Evolutionary conservation across 2,329 filamentous ascomycete genomes (phyloP), one percentile per base, ranked within the genome.

Genomic region (Talaromyces amestolkiae): DNA sequence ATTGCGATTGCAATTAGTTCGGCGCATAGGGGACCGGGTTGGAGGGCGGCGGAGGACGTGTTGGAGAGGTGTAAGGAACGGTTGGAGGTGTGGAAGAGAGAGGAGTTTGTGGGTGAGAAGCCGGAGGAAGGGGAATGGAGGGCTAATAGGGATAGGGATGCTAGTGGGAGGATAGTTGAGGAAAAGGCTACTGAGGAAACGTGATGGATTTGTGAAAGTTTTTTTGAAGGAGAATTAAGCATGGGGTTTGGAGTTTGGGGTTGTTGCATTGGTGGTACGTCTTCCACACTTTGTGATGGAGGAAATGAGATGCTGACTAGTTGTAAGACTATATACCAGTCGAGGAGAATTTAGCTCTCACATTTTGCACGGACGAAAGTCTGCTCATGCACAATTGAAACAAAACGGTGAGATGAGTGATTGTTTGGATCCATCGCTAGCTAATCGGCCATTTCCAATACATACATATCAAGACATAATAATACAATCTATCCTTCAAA

Each of bases 81-180:
- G 69, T 92, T 92, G n/a, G 95, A 99, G 81, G 89, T 99, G 49
- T 97, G 94, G 94, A 97, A 97, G 80, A 83, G 88, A 69, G 94
- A 98, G 80, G 90, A 92, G 76, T 97, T 97, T 82, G 87, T 85
- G 54, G 89, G 86, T 1, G 89, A 88, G 24, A 47, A 71, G 22
- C 89, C 90, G 68, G 91, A 89, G 17, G 83, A 72, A n/a, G 77
- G 85, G 7, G 85, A 95, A 53, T 97, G 93, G 93, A 89, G 92
- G 79, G 92, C 91, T 67, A 97, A 97, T 79, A 81, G 89, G 69
- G 93, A 96, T 78, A 91, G 90, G 10, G 81, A 83, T 66, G 78
- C 80, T 58, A 89, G 75, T 65, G 77, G 78, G 65, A 77, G 37
- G 49, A 31, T 6, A 19, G 31, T 58, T 22, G 13, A 53, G 2